Base-by-base conservation (phyloP, 805 yeast species). In the Candida morakotiae region DNA sequence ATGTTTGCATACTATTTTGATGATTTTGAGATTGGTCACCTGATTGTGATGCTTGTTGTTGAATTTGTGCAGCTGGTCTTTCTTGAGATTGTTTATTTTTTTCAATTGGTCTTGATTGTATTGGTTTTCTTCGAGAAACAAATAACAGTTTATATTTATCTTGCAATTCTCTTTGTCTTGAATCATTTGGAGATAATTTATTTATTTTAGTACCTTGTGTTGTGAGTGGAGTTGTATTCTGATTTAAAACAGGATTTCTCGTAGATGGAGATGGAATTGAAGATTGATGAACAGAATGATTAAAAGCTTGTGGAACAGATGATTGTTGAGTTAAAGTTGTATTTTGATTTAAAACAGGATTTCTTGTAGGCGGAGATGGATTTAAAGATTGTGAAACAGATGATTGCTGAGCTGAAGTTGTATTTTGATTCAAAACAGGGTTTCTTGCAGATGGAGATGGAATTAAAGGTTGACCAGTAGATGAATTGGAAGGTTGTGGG, bases 81-180 rank as follows among this genome's bases (percentile, higher is more conserved):
- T 16, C 4, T 29, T 29, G 32, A 4, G n/a, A 2, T 11, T 29
- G 32, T 17, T 29, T 2, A 21, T 29, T 13, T 9, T 8, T 9
- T 10, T 18, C 9, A 28, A 16, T 14, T 6, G 31, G 20, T 16
- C 10, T 21, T 21, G 23, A 18, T 19, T 29, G 32, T 8, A 11
- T 5, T 15, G 19, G 28, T 16, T 11, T 31, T 25, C 34, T 21
- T 8, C 6, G 11, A 21, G 14, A 8, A 14, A 31, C 25, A 31
- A 31, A 31, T 7, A 31, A 21, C 13, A 27, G 21, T n/a, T 5
- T 13, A 22, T 31, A 31, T 15, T 17, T 21, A 15, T 31, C 15
- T 31, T 21, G 27, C n/a, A 31, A 31, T 9, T 31, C 34, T 21
- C 34, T 21, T 31, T 31, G 34, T 31, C 27, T 31, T 9, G 27